A percentile compares a stretch with the other conserved stretches of the same genome.
Evolutionary conservation across 2,329 filamentous ascomycete species (phyloP).

Genomic region (Epichloe sibirici): DNA sequence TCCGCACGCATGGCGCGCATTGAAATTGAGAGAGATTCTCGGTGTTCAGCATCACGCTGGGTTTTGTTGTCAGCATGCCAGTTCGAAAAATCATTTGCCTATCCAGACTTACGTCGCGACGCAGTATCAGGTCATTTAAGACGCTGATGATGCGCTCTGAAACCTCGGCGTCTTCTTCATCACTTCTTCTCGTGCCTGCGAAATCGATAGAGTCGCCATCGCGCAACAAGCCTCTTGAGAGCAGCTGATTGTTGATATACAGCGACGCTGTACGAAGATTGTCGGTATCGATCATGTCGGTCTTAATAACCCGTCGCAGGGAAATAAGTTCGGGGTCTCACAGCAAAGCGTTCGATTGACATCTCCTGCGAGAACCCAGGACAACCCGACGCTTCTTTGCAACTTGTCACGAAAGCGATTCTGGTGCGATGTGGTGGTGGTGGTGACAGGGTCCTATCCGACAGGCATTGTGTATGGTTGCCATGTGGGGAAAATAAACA

Average conservation of each 20-base stretch:
- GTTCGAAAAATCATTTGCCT: not conserved
- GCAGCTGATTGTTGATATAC: slow-evolving; percentile 62
- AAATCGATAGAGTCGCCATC: slow-evolving; percentile 75
- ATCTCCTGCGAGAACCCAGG: not conserved
- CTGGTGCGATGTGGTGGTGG: not conserved
- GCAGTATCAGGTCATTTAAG: slow-evolving; percentile 82
- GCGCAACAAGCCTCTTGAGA: slow-evolving; percentile 51
- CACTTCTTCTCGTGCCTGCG: slow-evolving; percentile 52
- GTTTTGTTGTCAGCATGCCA: slow-evolving; percentile 6
- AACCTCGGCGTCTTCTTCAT: slow-evolving; percentile 43
- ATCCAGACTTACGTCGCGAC: slow-evolving; percentile 57
- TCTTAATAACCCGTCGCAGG: not conserved
- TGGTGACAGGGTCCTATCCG: not conserved
- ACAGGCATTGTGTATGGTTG: slow-evolving; percentile 18
- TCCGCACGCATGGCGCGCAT: slow-evolving; percentile 67
- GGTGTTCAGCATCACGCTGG: slow-evolving; percentile 79
- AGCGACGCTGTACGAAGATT: slow-evolving; percentile 55
- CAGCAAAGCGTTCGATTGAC: not conserved
- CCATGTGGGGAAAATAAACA: slow-evolving; percentile 29
- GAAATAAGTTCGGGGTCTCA: not conserved
- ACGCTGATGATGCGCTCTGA: slow-evolving; percentile 86
- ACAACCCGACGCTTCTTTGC: not conserved
- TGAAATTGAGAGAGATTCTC: slow-evolving; percentile 68
- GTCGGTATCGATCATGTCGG: slow-evolving; percentile 42
- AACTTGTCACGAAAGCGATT: not conserved